phyloP scores from a whole-genome alignment of 2,329 filamentous ascomycete genomes.

The Penicillium sp. region DNA sequence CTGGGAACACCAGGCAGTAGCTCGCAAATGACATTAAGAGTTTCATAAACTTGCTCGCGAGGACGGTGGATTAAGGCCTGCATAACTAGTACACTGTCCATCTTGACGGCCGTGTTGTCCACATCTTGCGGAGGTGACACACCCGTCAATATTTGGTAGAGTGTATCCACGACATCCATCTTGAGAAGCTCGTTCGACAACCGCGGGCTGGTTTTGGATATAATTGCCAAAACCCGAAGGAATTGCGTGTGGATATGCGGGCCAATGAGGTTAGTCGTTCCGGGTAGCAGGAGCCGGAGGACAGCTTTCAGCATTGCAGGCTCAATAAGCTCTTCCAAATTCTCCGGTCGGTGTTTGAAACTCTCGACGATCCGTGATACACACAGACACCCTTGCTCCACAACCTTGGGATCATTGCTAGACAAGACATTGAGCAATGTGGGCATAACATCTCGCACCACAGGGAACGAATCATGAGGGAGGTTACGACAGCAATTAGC shows the following conservation, averaged over 20 bases:
- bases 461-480: slow-evolving; percentile 85
- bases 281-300: slow-evolving; percentile 81
- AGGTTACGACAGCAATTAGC: slow-evolving; percentile 98
- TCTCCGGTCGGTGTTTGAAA: slow-evolving; percentile 83
- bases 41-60: slow-evolving; percentile 94
- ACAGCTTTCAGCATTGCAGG: slow-evolving; percentile 82
- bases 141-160: slow-evolving; percentile 95
- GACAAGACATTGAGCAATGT: slow-evolving; percentile 84
- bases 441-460: slow-evolving; percentile 94
- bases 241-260: slow-evolving; percentile 96
- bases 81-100: slow-evolving; percentile 98
- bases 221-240: slow-evolving; percentile 84
- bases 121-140: slow-evolving; percentile 84
- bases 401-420: slow-evolving; percentile 93
- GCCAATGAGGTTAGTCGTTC: slow-evolving; percentile 92
- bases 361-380: slow-evolving; percentile 96
- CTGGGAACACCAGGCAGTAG: slow-evolving; percentile 73
- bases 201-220: slow-evolving; percentile 80
- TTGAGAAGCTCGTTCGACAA: slow-evolving; percentile 89
- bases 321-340: slow-evolving; percentile 89
- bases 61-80: slow-evolving; percentile 94
- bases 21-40: slow-evolving; percentile 95
- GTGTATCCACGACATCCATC: slow-evolving; percentile 93
- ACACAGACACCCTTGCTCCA: slow-evolving; percentile 93
- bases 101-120: slow-evolving; percentile 57